A percentile compares a stretch with the other conserved stretches of the same genome.
These are phyloP conservation scores for Saccharomycopsis synnaedendra DNA, from an alignment of 805 yeast genomes.

Conservation along the genomic window DNA sequence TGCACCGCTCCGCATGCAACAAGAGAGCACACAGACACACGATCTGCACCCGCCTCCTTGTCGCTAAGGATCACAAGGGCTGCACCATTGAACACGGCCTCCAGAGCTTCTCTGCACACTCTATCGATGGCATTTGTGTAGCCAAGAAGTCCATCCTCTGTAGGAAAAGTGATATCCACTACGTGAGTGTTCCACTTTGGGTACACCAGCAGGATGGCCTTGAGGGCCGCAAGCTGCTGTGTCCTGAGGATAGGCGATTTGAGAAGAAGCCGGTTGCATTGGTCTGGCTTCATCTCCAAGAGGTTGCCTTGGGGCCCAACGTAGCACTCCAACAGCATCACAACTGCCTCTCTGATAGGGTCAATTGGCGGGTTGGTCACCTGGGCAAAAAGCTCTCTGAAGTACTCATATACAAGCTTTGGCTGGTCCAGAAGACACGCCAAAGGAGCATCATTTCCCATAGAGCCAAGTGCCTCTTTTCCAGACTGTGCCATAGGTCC, in stretches of 20 bases:
- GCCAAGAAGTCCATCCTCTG: conserved; percentile 75
- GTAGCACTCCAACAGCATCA: conserved; percentile 94
- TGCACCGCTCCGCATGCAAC: conserved; percentile 96
- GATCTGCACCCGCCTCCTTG: conserved; percentile 42
- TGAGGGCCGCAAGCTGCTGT: conserved; percentile 64
- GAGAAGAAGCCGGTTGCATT: conserved; percentile 80
- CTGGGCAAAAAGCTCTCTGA: conserved; percentile 93
- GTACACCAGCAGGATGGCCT: conserved; percentile 58
- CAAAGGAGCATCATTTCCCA: conserved; percentile 96
- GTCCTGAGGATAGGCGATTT: conserved; percentile 73
- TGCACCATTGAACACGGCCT: conserved; percentile 65
- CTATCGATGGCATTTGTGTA: conserved; percentile 77
- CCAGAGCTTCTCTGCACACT: conserved; percentile 77
- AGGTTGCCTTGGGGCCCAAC: conserved; percentile 98
- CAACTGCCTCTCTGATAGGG: conserved; percentile 93
- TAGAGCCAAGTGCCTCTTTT: conserved; percentile 92
- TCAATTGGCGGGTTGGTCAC: conserved; percentile 98
- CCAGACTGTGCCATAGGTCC: conserved; percentile 92
- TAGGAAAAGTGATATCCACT: conserved; percentile 83
- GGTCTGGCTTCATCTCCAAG: conserved; percentile 83
- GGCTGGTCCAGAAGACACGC: conserved; percentile 95
- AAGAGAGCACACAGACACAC: conserved; percentile 76
- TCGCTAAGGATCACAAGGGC: conserved; percentile 75
- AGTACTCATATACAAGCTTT: conserved; percentile 80
- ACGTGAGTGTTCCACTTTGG: conserved; percentile 78